Evolutionary conservation across 2,329 filamentous ascomycete genomes (phyloP).

Genomic region (Fusarium tjaetaba): DNA sequence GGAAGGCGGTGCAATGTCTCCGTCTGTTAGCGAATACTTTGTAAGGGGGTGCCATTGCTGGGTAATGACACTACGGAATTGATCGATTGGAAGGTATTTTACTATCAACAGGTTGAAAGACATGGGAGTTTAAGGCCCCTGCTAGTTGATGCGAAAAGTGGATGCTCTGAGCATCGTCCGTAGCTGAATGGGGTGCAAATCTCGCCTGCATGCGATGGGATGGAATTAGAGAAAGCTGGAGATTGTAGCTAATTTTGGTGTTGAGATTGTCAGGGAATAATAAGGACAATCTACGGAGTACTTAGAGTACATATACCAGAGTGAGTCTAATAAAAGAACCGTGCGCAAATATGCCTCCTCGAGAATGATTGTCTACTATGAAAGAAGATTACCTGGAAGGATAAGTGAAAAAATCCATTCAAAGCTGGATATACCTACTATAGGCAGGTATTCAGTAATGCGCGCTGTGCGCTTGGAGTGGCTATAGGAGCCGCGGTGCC

Average conservation of each 20-base stretch:
- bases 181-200: slow-evolving; percentile 39
- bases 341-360: background rate
- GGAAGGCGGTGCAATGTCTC: slow-evolving; percentile 26
- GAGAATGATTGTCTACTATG: background rate
- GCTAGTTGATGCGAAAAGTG: slow-evolving; percentile 35
- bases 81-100: background rate
- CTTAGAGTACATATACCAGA: background rate
- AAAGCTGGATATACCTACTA: background rate
- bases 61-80: background rate
- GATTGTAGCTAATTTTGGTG: slow-evolving; percentile 22
- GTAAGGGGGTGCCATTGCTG: background rate
- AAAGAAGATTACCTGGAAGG: background rate
- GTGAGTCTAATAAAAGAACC: background rate
- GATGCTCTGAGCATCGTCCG: slow-evolving; percentile 29
- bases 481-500: slow-evolving; percentile 15
- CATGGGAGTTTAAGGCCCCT: slow-evolving; percentile 23
- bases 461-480: slow-evolving; percentile 4
- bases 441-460: background rate
- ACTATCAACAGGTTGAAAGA: slow-evolving; percentile 16
- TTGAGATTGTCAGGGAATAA: background rate
- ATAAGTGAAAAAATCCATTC: background rate
- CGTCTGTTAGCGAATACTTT: slow-evolving; percentile 35
- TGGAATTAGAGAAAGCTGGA: slow-evolving; percentile 32
- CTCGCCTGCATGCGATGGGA: slow-evolving; percentile 38
- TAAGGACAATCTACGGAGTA: background rate